These are phyloP conservation scores for Pachysandra terminalis DNA, from an alignment of 164 flowering plant genomes.

Conservation along the genomic window DNA sequence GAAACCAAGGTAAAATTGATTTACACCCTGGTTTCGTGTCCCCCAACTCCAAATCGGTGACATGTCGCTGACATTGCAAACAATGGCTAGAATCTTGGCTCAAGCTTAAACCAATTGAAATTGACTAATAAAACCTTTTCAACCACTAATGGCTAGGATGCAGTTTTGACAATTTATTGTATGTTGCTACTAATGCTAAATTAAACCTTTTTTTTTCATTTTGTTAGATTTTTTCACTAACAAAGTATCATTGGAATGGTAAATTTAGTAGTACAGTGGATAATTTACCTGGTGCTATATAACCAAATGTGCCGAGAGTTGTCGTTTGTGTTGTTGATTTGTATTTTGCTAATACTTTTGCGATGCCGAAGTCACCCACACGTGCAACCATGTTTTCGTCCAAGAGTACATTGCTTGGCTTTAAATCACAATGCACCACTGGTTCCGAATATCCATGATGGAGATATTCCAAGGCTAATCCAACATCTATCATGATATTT, in stretches of 20 bases:
- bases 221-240: too few relatives aligned
- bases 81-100: too few relatives aligned
- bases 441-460: neutral
- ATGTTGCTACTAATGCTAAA: neutral
- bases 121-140: too few relatives aligned
- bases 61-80: too few relatives aligned
- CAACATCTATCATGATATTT: neutral
- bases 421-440: slow-evolving; percentile 2
- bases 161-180: too few relatives aligned
- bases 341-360: neutral
- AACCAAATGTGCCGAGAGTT: neutral
- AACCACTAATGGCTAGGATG: too few relatives aligned
- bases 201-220: neutral
- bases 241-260: too few relatives aligned
- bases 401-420: neutral
- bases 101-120: too few relatives aligned
- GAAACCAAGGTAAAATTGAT: too few relatives aligned
- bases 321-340: neutral
- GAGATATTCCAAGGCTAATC: neutral
- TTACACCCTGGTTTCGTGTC: too few relatives aligned
- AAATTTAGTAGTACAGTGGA: neutral
- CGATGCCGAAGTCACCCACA: slow-evolving; percentile 2
- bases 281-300: slow-evolving; percentile 7
- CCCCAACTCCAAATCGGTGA: too few relatives aligned
- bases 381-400: slow-evolving; percentile 9